phyloP scores from a whole-genome alignment of 352 stramenopile species.

The Phytophthora constricta region DNA sequence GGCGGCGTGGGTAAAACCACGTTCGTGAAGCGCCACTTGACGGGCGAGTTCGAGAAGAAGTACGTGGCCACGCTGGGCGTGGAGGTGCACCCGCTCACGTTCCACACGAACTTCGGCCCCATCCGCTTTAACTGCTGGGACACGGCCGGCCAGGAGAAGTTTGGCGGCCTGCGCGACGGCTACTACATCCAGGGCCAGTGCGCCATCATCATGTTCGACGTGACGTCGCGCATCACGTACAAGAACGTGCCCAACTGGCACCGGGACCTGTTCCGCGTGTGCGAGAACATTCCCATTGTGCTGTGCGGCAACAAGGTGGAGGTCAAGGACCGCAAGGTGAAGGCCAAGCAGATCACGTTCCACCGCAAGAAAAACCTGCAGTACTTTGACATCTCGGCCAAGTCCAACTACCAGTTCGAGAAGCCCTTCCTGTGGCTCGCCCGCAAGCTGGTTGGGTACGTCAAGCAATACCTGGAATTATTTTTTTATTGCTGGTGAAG shows the following conservation, averaged over 20 bases:
- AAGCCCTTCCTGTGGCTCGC: conserved; percentile 99
- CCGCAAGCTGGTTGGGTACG: conserved; percentile 97
- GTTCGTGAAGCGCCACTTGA: conserved; percentile 99
- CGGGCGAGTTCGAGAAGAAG: conserved; percentile 99
- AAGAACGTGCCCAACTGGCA: conserved; percentile 99
- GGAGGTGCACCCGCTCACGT: conserved; percentile 99
- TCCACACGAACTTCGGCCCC: conserved; percentile 99
- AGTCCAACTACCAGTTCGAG: conserved; percentile 99
- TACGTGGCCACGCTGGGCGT: conserved; percentile 99
- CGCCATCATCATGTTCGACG: conserved; percentile 99
- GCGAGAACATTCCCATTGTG: conserved; percentile 99
- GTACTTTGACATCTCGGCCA: conserved; percentile 99
- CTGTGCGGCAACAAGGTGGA: conserved; percentile 99
- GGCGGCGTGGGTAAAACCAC: conserved; percentile 99
- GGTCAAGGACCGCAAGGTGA: conserved; percentile 99
- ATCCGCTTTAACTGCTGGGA: conserved; percentile 99
- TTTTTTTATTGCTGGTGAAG: not conserved
- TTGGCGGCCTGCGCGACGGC: conserved; percentile 94
- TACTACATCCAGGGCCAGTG: conserved; percentile 99
- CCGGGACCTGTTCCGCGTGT: conserved; percentile 98
- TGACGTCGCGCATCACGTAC: conserved; percentile 99
- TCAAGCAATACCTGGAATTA: not conserved
- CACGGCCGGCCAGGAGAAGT: conserved; percentile 99
- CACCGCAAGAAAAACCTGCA: conserved; percentile 99
- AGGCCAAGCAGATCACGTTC: conserved; percentile 99